Conservation (phyloP, 2,329 filamentous ascomycete genomes). For the Alternaria ethzedia region DNA sequence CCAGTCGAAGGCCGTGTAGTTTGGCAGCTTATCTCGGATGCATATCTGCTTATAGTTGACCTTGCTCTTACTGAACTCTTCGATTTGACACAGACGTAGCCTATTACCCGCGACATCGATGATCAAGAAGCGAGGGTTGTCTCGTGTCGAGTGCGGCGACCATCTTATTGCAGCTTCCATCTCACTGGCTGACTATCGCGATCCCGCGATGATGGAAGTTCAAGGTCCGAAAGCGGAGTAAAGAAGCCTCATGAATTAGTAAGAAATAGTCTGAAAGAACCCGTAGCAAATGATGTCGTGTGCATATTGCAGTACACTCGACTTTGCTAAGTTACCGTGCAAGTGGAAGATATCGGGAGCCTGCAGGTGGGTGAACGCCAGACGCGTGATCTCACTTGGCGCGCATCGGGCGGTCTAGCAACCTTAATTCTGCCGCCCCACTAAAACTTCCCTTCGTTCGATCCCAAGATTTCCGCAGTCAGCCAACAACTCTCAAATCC, state of each 20-base stretch:
- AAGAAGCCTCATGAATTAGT: neutral
- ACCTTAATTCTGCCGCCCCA: slow-evolving; percentile 35
- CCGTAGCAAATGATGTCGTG: neutral
- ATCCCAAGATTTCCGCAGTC: slow-evolving; percentile 8
- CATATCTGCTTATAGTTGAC: slow-evolving; percentile 62
- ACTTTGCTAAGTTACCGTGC: neutral
- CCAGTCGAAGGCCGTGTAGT: slow-evolving; percentile 71
- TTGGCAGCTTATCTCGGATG: slow-evolving; percentile 62
- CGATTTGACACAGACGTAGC: slow-evolving; percentile 64
- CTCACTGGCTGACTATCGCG: slow-evolving; percentile 21
- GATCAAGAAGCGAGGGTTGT: slow-evolving; percentile 64
- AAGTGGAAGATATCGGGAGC: neutral
- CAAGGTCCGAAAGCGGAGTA: neutral
- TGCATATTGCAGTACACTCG: neutral
- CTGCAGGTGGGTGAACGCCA: slow-evolving; percentile 17
- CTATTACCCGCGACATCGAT: slow-evolving; percentile 66
- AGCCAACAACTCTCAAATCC: neutral
- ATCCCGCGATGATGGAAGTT: neutral
- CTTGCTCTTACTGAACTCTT: slow-evolving; percentile 41
- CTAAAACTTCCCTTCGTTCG: slow-evolving; percentile 35
- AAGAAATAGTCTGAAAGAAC: neutral
- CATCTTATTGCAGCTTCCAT: slow-evolving; percentile 70
- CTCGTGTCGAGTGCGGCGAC: slow-evolving; percentile 63
- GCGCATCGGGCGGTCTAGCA: slow-evolving; percentile 23
- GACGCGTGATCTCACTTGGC: slow-evolving; percentile 31